phyloP scores from a whole-genome alignment of 192 early-diverging fungal species.

The Backusella luteola region DNA sequence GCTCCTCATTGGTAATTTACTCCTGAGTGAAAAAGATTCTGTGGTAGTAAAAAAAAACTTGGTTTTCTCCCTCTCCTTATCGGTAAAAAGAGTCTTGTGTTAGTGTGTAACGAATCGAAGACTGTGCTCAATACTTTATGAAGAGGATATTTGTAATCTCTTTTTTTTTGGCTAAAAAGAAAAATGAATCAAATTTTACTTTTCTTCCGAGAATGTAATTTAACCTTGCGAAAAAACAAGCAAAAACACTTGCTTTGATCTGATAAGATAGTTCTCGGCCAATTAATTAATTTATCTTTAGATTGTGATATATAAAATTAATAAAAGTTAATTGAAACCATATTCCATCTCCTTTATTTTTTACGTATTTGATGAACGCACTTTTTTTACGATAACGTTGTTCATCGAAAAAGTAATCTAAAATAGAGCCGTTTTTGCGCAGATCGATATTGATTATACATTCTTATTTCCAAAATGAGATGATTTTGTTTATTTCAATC shows the following conservation, averaged over 20 bases:
- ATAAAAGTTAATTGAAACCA: neutral
- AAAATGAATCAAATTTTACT: too few relatives aligned
- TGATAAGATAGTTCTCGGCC: too few relatives aligned
- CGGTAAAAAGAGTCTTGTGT: neutral
- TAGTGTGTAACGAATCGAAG: neutral
- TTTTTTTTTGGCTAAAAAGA: too few relatives aligned
- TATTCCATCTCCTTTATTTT: neutral
- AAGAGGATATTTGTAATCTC: neutral
- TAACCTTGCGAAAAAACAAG: neutral
- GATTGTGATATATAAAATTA: neutral
- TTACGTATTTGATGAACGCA: neutral
- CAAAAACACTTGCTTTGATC: too few relatives aligned
- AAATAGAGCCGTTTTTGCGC: neutral
- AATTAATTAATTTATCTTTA: too few relatives aligned
- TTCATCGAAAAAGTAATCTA: neutral
- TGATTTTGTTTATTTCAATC: neutral
- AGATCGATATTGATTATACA: neutral
- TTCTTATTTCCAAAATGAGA: neutral
- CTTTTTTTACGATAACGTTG: neutral
- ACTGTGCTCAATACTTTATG: too few relatives aligned
- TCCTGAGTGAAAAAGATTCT: neutral
- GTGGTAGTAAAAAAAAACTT: neutral
- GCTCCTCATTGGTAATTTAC: neutral
- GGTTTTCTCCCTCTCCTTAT: neutral
- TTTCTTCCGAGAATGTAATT: too few relatives aligned